A percentile compares a stretch with the other conserved stretches of the same genome.
These are phyloP conservation scores for Rhodotorula sp. DNA, from an alignment of 1,284 basidiomycete genomes.

Conservation along the genomic window DNA sequence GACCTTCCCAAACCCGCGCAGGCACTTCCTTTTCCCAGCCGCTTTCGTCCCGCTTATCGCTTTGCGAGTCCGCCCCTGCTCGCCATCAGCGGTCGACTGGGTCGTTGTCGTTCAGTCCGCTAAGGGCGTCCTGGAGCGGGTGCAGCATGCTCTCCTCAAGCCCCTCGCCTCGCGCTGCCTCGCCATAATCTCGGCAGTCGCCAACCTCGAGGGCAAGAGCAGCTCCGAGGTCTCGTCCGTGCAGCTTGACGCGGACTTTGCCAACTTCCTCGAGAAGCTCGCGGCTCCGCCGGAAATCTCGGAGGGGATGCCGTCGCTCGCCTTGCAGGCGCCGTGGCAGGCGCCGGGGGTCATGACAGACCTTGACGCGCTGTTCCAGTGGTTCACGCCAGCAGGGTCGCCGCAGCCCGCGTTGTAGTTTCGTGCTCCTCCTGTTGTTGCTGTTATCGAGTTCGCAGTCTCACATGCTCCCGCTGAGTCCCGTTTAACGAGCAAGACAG, in stretches of 20 bases:
- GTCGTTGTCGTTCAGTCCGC: slow-evolving; percentile 14
- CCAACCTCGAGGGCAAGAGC: slow-evolving; percentile 1
- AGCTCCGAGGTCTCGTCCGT: background rate
- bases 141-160: slow-evolving; percentile 15
- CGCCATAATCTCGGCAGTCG: slow-evolving; percentile 14
- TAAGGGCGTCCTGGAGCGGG: slow-evolving; percentile 9
- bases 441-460: no score
- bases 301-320: background rate
- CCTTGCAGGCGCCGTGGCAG: background rate
- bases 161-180: slow-evolving; percentile 5
- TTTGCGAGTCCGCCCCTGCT: slow-evolving; percentile 10
- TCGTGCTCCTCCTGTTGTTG: background rate
- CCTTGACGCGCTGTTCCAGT: slow-evolving; percentile 6
- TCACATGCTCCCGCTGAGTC: background rate
- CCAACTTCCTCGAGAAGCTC: slow-evolving; percentile 13
- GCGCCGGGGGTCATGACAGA: background rate
- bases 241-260: slow-evolving; percentile 16
- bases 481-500: no score
- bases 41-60: slow-evolving; percentile 16
- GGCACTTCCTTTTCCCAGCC: slow-evolving; percentile 17
- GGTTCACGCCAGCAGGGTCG: slow-evolving; percentile 10
- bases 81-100: slow-evolving; percentile 12
- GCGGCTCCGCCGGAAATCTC: background rate
- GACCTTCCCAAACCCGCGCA: background rate
- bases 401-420: background rate